Conservation (phyloP, 2,329 filamentous ascomycete species). For the Dactylellina drechsleri region DNA sequence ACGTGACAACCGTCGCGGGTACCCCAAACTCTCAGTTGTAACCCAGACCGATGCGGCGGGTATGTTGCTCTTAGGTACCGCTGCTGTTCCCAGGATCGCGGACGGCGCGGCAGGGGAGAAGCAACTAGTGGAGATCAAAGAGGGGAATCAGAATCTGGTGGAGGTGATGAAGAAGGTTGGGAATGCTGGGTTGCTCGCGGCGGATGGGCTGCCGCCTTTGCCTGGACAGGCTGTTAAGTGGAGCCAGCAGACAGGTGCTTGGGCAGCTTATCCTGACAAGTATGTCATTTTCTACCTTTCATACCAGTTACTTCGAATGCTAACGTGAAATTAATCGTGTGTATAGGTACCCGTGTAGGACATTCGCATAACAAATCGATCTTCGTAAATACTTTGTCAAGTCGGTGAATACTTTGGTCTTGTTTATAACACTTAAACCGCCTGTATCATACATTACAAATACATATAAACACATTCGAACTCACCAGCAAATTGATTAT, state of each 20-base stretch:
- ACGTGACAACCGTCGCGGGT: slow-evolving; percentile 84
- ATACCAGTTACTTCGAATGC: slow-evolving; percentile 59
- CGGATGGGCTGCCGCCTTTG: slow-evolving; percentile 84
- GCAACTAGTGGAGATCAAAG: slow-evolving; percentile 78
- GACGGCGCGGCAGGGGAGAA: slow-evolving; percentile 78
- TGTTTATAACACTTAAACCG: slow-evolving; percentile 2
- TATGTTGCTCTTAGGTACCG: slow-evolving; percentile 85
- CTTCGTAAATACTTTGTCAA: neutral
- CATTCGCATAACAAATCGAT: slow-evolving; percentile 24
- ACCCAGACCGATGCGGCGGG: slow-evolving; percentile 86
- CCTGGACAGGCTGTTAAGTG: slow-evolving; percentile 73
- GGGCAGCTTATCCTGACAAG: slow-evolving; percentile 77
- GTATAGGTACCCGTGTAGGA: slow-evolving; percentile 71
- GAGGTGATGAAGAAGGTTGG: slow-evolving; percentile 75
- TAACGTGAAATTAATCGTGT: neutral
- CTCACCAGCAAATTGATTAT: too few relatives aligned
- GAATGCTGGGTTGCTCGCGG: slow-evolving; percentile 70
- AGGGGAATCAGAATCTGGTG: slow-evolving; percentile 78
- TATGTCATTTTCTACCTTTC: slow-evolving; percentile 64
- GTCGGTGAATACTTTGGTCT: neutral
- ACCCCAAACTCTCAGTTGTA: slow-evolving; percentile 82
- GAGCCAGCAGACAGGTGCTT: slow-evolving; percentile 66
- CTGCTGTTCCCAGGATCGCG: slow-evolving; percentile 81
- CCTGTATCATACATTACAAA: slow-evolving; percentile 2
- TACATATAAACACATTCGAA: neutral